Percentiles rank a stretch among this genome's conserved stretches.
Evolutionary conservation across 257 asterid genomes (phyloP).

Genomic region (Parsonsia alboflavescens): DNA sequence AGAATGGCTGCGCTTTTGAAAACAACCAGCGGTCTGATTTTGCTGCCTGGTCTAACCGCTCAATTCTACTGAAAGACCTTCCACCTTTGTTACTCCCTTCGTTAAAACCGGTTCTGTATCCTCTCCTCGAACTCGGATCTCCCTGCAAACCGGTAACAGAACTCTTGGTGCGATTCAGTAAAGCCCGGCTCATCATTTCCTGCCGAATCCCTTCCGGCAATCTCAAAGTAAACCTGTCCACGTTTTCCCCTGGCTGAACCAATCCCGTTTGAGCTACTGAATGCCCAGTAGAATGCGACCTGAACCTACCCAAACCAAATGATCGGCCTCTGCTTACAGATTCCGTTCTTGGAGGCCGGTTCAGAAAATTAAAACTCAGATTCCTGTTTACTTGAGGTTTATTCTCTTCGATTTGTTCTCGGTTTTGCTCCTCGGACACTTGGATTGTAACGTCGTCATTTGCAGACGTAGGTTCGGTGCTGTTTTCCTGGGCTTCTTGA

Average conservation of each 20-base stretch:
- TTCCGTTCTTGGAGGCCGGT: slow-evolving; percentile 39
- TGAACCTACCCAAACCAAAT: slow-evolving; percentile 38
- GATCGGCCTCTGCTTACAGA: slow-evolving; percentile 31
- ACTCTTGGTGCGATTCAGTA: slow-evolving; percentile 50
- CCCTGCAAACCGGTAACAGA: slow-evolving; percentile 28
- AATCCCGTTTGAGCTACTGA: slow-evolving; percentile 62
- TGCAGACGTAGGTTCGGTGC: not conserved
- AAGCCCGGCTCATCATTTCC: slow-evolving; percentile 66
- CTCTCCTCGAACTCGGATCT: slow-evolving; percentile 44
- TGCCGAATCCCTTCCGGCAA: slow-evolving; percentile 57
- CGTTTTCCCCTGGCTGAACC: slow-evolving; percentile 61
- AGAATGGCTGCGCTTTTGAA: slow-evolving; percentile 20
- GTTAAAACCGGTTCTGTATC: slow-evolving; percentile 36
- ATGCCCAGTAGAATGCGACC: slow-evolving; percentile 95
- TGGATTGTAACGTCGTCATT: slow-evolving; percentile 38
- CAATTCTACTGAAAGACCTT: slow-evolving; percentile 32
- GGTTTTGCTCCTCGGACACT: slow-evolving; percentile 24
- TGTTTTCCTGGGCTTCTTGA: not conserved
- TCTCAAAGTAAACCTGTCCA: slow-evolving; percentile 69
- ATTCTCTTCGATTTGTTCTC: slow-evolving; percentile 1
- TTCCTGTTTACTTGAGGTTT: slow-evolving; percentile 26
- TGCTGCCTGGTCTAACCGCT: slow-evolving; percentile 31
- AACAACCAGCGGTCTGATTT: slow-evolving; percentile 72
- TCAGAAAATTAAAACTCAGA: slow-evolving; percentile 26
- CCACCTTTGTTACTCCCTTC: slow-evolving; percentile 52